Evolutionary conservation across 2,329 filamentous ascomycete genomes (phyloP), one percentile per base, ranked within the genome.

Genomic region (Didymella glomerata): DNA sequence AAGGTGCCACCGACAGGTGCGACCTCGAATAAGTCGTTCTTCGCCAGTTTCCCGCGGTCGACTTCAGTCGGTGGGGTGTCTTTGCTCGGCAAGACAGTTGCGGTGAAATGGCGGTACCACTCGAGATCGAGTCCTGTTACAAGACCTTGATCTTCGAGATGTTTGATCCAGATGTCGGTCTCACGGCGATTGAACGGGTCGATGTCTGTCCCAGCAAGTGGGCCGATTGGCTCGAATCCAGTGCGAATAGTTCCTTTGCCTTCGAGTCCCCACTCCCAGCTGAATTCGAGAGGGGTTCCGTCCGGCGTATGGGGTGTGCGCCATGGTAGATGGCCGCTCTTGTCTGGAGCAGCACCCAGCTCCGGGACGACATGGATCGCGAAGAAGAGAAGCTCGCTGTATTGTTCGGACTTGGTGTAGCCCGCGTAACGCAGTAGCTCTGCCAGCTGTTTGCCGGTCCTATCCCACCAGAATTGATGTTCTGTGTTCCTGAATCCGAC

Each of bases 181-280:
- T 57, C 60, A 14, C 47, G 44, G 2, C 57, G 48, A 44, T 63
- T 63, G 45, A 54, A 60, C 1, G 60, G 60, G 40, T 63, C 60
- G 10, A 40, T 30, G 3, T 50, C 24, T 5, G 56, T 63, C 13
- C 60, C 60, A 32, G 60, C 60, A 41, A 57, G 16, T 9, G 57
- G 53, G 1, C 60, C 60, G n/a, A 63, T 60, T 11, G 60, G 60
- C 48, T 63, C 60, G 32, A 63, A 60, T 10, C 47, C 59, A 24
- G 60, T 63, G 25, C 60, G 48, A 18, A 63, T 54, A 1, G 58
- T 56, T n/a, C 56, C 60, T 40, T 60, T 63, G 7, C 60, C 60
- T 9, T 60, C 52, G n/a, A 60, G 60, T 27, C 60, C 60, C 56
- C 60, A 63, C 27, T 63, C 60, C 60, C 60, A 63, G 40, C 56